Evolutionary conservation across 352 stramenopile genomes (phyloP).

Genomic region (Halophytophthora batemanensis): DNA sequence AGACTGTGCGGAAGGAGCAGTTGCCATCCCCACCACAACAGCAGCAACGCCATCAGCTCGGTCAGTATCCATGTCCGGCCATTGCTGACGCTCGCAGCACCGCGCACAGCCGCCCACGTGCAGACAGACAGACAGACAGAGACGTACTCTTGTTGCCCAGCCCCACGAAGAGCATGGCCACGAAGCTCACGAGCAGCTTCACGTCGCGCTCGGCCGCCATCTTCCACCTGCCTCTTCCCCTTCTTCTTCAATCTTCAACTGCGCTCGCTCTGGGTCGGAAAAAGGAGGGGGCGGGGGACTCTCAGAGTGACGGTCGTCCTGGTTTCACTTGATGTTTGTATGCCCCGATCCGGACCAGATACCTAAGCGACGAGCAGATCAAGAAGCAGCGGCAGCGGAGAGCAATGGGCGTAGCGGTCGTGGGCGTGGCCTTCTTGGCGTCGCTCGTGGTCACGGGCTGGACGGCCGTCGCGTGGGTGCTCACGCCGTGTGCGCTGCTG

Average conservation of each 20-base stretch:
- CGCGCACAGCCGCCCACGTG: too few species aligned
- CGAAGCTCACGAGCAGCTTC: constrained; percentile 78
- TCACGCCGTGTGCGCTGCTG: constrained; percentile 66
- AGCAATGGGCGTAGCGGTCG: constrained; percentile 36
- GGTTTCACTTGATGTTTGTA: too few species aligned
- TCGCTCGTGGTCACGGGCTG: constrained; percentile 56
- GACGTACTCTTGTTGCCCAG: constrained; percentile 83
- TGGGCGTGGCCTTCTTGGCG: constrained; percentile 46
- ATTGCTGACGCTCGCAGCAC: too few species aligned
- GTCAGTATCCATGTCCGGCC: too few species aligned
- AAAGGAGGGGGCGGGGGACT: too few species aligned
- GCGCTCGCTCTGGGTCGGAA: too few species aligned
- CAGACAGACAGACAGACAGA: constrained; percentile 1
- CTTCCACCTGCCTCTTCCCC: constrained; percentile 17
- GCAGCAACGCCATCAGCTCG: constrained; percentile 50
- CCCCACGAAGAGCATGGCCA: constrained; percentile 80
- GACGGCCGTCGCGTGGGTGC: constrained; percentile 43
- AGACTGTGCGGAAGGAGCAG: constrained; percentile 23
- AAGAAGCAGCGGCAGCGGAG: not conserved
- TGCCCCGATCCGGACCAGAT: too few species aligned
- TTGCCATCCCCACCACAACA: too few species aligned
- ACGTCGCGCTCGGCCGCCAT: constrained; percentile 37
- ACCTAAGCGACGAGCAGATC: too few species aligned
- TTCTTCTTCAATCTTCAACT: constrained; percentile 6
- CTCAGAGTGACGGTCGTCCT: too few species aligned